Percentiles rank a stretch among this genome's conserved stretches.
Conservation (phyloP, 2,329 filamentous ascomycete genomes). For the Paraphoma sp. region DNA sequence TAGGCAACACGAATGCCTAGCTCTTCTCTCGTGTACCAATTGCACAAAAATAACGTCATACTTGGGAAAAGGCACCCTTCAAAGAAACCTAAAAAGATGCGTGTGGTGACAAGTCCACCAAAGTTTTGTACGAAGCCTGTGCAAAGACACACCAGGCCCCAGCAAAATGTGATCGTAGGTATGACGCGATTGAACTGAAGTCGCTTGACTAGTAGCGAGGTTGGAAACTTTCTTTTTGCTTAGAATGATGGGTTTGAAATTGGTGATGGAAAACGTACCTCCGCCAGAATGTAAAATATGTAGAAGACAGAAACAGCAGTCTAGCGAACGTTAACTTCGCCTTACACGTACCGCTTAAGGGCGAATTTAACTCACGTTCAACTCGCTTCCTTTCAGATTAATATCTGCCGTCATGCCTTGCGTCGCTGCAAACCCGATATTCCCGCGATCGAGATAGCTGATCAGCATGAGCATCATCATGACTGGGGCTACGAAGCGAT, state of each 20-base stretch:
- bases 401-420: slow-evolving; percentile 43
- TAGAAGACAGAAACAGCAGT: slow-evolving; percentile 45
- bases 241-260: not conserved
- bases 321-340: slow-evolving; percentile 9
- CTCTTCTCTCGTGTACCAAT: slow-evolving; percentile 42
- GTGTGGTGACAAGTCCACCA: slow-evolving; percentile 23
- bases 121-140: slow-evolving; percentile 31
- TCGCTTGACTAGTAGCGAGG: slow-evolving; percentile 40
- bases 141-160: slow-evolving; percentile 54
- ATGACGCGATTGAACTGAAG: slow-evolving; percentile 45
- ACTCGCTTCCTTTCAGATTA: slow-evolving; percentile 27
- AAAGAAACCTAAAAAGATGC: slow-evolving; percentile 38
- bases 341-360: not conserved
- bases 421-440: slow-evolving; percentile 45
- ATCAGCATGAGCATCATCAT: slow-evolving; percentile 47
- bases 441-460: slow-evolving; percentile 43
- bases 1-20: slow-evolving; percentile 37
- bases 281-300: slow-evolving; percentile 45
- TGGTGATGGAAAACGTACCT: slow-evolving; percentile 22
- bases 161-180: slow-evolving; percentile 58
- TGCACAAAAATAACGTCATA: slow-evolving; percentile 40
- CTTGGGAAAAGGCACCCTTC: slow-evolving; percentile 42
- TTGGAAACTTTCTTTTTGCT: slow-evolving; percentile 30
- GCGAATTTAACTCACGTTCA: slow-evolving; percentile 28
- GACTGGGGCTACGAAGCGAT: slow-evolving; percentile 42